phyloP scores from a whole-genome alignment of 345 rosid genomes.

The Eucalyptus albens region DNA sequence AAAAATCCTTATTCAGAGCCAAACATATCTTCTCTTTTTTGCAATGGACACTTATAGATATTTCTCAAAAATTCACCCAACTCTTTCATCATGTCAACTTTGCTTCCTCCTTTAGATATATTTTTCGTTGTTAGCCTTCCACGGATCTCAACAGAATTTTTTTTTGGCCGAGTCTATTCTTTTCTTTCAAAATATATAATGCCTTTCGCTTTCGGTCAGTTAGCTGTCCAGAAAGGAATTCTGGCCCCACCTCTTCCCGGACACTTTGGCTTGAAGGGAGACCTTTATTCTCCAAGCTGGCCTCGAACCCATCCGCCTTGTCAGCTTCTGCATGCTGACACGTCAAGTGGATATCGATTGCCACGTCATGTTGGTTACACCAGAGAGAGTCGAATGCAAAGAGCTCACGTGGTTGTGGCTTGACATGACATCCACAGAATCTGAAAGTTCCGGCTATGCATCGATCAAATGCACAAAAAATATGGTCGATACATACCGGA shows the following conservation, averaged over 20 bases:
- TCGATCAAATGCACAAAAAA: too few relatives aligned
- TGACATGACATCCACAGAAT: neutral
- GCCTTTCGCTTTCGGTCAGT: neutral
- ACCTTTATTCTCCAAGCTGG: neutral
- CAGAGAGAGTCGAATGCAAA: neutral
- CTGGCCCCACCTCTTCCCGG: neutral
- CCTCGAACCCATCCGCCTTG: neutral
- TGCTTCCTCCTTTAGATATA: neutral
- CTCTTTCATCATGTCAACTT: neutral
- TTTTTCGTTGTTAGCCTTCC: neutral
- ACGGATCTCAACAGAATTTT: neutral
- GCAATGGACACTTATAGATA: neutral
- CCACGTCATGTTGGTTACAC: neutral
- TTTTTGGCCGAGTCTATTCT: neutral
- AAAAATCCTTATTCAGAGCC: neutral
- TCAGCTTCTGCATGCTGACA: neutral
- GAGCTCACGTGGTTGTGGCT: neutral
- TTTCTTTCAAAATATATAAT: neutral
- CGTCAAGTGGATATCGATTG: neutral
- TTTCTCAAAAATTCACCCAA: neutral
- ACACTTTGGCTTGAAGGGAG: neutral
- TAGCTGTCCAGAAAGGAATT: neutral
- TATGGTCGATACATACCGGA: neutral
- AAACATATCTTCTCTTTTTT: accelerated
- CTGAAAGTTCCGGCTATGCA: neutral